Conservation (phyloP, 805 yeast species). For the Lipomyces oligophaga region DNA sequence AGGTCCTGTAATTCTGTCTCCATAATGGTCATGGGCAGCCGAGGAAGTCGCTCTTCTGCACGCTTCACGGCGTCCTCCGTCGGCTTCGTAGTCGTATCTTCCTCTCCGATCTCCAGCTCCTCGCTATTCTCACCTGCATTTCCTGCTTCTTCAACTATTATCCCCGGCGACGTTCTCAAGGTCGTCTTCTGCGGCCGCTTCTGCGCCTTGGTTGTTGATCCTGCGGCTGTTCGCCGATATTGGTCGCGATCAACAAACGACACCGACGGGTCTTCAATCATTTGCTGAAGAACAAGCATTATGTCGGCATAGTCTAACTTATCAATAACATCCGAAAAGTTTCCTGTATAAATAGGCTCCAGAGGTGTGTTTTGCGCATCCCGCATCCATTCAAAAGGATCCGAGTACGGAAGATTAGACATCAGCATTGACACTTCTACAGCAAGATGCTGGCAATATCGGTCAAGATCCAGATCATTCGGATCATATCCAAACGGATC, state of each 20-base stretch:
- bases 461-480: slow-evolving; percentile 27
- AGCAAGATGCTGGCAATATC: slow-evolving; percentile 24
- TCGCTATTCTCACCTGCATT: neutral
- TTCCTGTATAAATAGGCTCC: slow-evolving; percentile 23
- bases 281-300: slow-evolving; percentile 19
- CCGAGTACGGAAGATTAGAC: slow-evolving; percentile 20
- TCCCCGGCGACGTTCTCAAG: neutral
- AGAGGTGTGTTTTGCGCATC: slow-evolving; percentile 17
- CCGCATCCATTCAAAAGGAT: slow-evolving; percentile 23
- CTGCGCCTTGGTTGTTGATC: neutral
- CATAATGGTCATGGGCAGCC: slow-evolving; percentile 8
- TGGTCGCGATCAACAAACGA: slow-evolving; percentile 2
- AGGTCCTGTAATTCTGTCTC: slow-evolving; percentile 4
- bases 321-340: slow-evolving; percentile 9
- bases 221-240: neutral
- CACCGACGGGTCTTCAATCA: slow-evolving; percentile 24
- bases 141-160: slow-evolving; percentile 1
- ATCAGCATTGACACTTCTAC: slow-evolving; percentile 27
- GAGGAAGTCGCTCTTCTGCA: slow-evolving; percentile 13
- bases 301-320: slow-evolving; percentile 16
- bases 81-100: neutral
- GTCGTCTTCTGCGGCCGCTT: slow-evolving; percentile 3
- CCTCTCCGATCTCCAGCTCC: neutral
- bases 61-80: slow-evolving; percentile 4
- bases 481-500: slow-evolving; percentile 29